Base-by-base conservation (phyloP, 257 asterid genomes). In the Mentha longifolia region DNA sequence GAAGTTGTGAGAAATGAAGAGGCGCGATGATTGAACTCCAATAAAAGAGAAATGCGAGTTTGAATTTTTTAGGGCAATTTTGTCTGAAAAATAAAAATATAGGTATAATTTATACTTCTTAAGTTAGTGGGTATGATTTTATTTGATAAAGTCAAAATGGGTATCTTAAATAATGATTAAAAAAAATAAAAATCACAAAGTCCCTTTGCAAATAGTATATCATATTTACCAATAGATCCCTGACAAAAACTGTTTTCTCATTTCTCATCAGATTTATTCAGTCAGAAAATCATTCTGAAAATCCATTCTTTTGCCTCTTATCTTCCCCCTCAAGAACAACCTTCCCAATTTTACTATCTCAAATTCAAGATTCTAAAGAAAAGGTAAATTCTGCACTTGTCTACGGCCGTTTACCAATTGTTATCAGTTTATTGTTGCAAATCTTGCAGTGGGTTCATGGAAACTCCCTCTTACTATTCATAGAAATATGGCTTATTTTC, bases 401-500 rank as follows among this genome's bases (percentile, higher is more conserved):
- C 43, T 45, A 77, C 6, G 25, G 55, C 57, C 37, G 17, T 43
- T 50, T 45, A 31, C 28, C 67, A 10, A 63, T 45, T 30, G 13
- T 60, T 69, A 50, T 43, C 52, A 25, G 15, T 25, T 73, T 65
- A 57, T 66, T 50, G 65, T 22, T 67, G 74, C 55, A 61, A 70
- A 43, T 67, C 54, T 49, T 49, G 80, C 28, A 43, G 58, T 67
- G 73, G 77, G 68, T 73, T 74, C 75, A 67, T 83, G 91, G 91
- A 74, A 67, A 35, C 55, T 65, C 74, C 55, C 16, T 39, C 46
- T 72, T 72, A 57, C 43, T 9, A 1, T 61, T 70, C 39, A 60
- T 82, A 74, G 85, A 51, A 30, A 72, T 45, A 90, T 89, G 95
- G 87, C 98, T 19, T 83, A 89, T 76, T 76, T 93, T 25, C 93